Evolutionary conservation across 208 protist species (phyloP), one percentile per base, ranked within the genome.

Genomic region (Leishmania aethiopica): DNA sequence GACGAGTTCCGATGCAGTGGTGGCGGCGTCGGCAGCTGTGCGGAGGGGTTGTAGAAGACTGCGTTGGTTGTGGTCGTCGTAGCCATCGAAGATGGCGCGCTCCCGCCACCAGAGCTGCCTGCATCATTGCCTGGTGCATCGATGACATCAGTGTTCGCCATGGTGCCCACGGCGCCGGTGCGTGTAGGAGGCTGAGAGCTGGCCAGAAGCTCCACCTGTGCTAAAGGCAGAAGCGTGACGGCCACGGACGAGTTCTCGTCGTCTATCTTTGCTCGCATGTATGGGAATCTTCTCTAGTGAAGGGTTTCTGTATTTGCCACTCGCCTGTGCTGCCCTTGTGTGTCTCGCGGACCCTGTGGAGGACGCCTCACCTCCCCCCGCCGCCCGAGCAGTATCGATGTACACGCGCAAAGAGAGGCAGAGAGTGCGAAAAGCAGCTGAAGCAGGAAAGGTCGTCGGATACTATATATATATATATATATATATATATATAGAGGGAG

Each of bases 221-320:
- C 72, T 55, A 42, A 51, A 15, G 57, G 79, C 55, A 45, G 72
- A 28, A 82, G 73, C 51, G 74, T 35, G 25, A 86, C 83, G 8
- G 83, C 83, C 47, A 55, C 70, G 0, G 78, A 72, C 13, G 83
- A 86, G 45, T 57, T 80, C 57, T 81, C 78, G 78, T 82, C 78
- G 35, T 82, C 78, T 73, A 86, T 82, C 13, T 22, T 51, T 22
- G 40, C 74, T 60, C 35, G 72, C 72, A 60, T 76, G 49, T 55
- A 40, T 76, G 49, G n/a, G 7, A 45, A 19, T 51, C 69, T 73
- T 47, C 40, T 47, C 69, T 32, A 47, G 22, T n/a, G 28, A 51
- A 47, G 69, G 22, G 42, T 13, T n/a, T 37, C 0, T 19, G 1
- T 19, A 0, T n/a, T 5, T 11, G 45, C 2, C 35, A 1, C 37